Evolutionary conservation across 2,329 filamentous ascomycete genomes (phyloP).

Genomic region (Penicillium janthinellum): DNA sequence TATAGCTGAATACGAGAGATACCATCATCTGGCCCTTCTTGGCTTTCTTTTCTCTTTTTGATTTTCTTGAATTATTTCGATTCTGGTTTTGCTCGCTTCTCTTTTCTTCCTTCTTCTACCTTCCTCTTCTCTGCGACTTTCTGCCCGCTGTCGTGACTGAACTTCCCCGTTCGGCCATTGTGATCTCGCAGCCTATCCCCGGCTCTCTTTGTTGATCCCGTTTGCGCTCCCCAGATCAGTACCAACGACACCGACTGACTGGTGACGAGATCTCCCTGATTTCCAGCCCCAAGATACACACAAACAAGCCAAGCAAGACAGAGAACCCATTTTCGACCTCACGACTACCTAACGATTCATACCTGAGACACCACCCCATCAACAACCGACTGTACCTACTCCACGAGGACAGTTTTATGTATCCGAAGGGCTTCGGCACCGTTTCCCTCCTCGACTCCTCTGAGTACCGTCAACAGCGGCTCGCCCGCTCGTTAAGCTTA

Average conservation of each 20-base stretch:
- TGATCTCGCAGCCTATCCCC: neutral
- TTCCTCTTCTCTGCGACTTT: slow-evolving; percentile 7
- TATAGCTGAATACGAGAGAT: slow-evolving; percentile 6
- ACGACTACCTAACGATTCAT: neutral
- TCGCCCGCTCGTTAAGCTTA: slow-evolving; percentile 36
- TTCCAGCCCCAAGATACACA: neutral
- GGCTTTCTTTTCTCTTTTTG: slow-evolving; percentile 9
- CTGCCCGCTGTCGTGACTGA: slow-evolving; percentile 5
- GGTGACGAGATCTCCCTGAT: neutral
- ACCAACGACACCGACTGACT: neutral
- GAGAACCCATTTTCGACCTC: neutral
- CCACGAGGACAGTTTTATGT: slow-evolving; percentile 34
- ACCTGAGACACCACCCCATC: neutral
- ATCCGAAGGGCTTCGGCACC: slow-evolving; percentile 31
- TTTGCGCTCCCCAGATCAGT: slow-evolving; percentile 5
- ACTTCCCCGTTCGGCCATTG: neutral
- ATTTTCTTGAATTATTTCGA: slow-evolving; percentile 8
- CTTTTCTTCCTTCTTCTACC: slow-evolving; percentile 5
- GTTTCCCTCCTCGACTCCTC: slow-evolving; percentile 29
- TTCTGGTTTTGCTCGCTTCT: neutral
- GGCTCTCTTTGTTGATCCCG: slow-evolving; percentile 11
- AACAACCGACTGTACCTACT: neutral
- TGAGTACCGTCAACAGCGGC: slow-evolving; percentile 37
- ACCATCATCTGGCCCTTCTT: slow-evolving; percentile 11
- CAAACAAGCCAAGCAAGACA: neutral